Evolutionary conservation across 176 grass and related monocot genomes (phyloP), one percentile per base, ranked within the genome.

Genomic region (Puya raimondii): DNA sequence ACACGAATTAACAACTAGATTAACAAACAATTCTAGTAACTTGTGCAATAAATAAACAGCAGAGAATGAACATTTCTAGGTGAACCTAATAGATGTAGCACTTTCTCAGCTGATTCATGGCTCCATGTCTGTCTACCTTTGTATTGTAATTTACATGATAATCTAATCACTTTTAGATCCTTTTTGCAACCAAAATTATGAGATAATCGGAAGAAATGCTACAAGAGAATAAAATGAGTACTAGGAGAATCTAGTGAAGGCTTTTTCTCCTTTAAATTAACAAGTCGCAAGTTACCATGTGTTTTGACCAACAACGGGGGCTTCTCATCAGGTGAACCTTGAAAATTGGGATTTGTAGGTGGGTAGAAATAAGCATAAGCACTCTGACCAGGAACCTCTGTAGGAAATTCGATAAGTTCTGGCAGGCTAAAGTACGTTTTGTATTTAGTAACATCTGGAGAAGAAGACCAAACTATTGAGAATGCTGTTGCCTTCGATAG

Each of bases 301-400:
- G 74, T 97, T 90, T 87, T 88, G 74, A 97, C 83, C 79, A 97
- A 84, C 68, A 97, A 77, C 7, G 93, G 89, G 65, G 94, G 84
- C 51, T 86, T 92, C 86, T 97, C 94, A 70, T 92, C 86, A 52
- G 74, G 63, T 47, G 80, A 68, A 77, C 79, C 79, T 84, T 84
- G 80, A 80, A 85, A 97, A 53, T 66, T 81, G 21, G 76, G 74
- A 81, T 90, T 97, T 53, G 67, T 76, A 53, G 89, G 86, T 53
- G 84, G 94, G 57, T 97, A 92, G 72, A 92, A 97, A 66, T 97
- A 97, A 18, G 89, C 94, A 85, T 97, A 92, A 76, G 84, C 94
- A 79, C 87, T 92, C 74, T 84, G 74, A 53, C 84, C 82, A 70
- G 89, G 71, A 7, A 26, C 77, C 70, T 88, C 85, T 70, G 86